phyloP scores from a whole-genome alignment of 164 flowering plant genomes.

The Liquidambar formosana region DNA sequence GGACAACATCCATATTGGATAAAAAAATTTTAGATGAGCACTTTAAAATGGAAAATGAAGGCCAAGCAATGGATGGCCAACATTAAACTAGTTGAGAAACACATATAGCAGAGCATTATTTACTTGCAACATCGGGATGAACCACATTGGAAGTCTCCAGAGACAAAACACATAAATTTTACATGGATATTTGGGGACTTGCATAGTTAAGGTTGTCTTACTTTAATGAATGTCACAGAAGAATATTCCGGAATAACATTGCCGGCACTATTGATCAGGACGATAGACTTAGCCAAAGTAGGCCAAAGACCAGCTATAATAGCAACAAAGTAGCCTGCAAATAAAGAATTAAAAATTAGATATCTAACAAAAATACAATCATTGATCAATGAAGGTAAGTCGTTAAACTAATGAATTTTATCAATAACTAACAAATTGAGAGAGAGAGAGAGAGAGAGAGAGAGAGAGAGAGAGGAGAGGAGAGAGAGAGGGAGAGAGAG shows the following conservation, averaged over 20 bases:
- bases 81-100: background rate
- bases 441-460: background rate
- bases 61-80: too few species aligned
- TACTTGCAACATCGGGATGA: background rate
- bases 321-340: constrained; percentile 67
- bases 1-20: too few species aligned
- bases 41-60: too few species aligned
- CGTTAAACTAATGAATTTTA: background rate
- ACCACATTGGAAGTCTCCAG: background rate
- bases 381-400: background rate
- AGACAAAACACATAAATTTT: background rate
- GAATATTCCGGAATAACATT: constrained; percentile 54
- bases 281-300: constrained; percentile 58
- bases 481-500: background rate
- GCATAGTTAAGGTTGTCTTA: constrained; percentile 29
- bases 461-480: too few species aligned
- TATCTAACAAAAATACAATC: background rate
- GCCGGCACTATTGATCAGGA: constrained; percentile 82
- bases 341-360: constrained; percentile 9
- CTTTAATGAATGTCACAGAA: constrained; percentile 39
- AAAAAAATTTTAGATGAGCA: too few species aligned
- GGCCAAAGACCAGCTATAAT: constrained; percentile 75
- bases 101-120: background rate
- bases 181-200: background rate
- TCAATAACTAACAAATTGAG: background rate